A percentile compares a stretch with the other conserved stretches of the same genome.
Conservation (phyloP, 192 early-diverging fungal genomes). For the Coemansia sp. region DNA sequence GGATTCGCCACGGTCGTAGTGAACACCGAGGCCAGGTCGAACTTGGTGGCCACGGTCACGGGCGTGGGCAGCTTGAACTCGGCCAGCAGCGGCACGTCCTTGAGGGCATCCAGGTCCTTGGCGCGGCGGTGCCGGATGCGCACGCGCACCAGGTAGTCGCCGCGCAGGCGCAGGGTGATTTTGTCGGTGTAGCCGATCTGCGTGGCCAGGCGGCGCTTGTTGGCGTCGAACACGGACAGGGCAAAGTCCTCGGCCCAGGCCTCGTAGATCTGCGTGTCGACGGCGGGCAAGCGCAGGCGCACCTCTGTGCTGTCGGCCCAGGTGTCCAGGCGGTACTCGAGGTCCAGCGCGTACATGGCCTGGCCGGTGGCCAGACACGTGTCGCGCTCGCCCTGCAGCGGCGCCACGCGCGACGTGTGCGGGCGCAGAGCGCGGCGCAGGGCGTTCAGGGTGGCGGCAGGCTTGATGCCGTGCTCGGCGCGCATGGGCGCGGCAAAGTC, state of each 20-base stretch:
- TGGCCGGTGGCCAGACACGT: conserved; percentile 58
- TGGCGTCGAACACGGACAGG: conserved; percentile 69
- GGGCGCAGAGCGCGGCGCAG: conserved; percentile 70
- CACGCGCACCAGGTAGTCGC: conserved; percentile 79
- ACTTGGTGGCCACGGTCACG: conserved; percentile 21
- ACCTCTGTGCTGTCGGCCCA: conserved; percentile 46
- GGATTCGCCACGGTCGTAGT: conserved; percentile 55
- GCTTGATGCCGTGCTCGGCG: conserved; percentile 63
- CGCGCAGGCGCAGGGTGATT: conserved; percentile 66
- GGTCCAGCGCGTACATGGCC: conserved; percentile 66
- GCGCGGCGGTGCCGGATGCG: conserved; percentile 70
- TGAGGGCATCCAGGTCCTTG: conserved; percentile 72
- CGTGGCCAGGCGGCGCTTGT: conserved; percentile 67
- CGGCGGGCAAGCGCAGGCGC: conserved; percentile 54
- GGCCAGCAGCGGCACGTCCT: conserved; percentile 57
- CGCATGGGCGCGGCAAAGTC: conserved; percentile 69
- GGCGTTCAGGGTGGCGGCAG: conserved; percentile 53
- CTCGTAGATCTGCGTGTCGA: conserved; percentile 68
- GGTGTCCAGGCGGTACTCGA: conserved; percentile 71
- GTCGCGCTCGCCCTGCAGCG: conserved; percentile 70
- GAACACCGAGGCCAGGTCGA: conserved; percentile 46
- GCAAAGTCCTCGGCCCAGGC: conserved; percentile 64
- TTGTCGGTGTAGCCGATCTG: conserved; percentile 71
- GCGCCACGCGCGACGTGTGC: conserved; percentile 55
- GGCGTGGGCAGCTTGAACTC: conserved; percentile 61